Evolutionary conservation across 495 filamentous ascomycete species (phyloP), one percentile per base, ranked within the genome.

Genomic region (Podospora sp.): DNA sequence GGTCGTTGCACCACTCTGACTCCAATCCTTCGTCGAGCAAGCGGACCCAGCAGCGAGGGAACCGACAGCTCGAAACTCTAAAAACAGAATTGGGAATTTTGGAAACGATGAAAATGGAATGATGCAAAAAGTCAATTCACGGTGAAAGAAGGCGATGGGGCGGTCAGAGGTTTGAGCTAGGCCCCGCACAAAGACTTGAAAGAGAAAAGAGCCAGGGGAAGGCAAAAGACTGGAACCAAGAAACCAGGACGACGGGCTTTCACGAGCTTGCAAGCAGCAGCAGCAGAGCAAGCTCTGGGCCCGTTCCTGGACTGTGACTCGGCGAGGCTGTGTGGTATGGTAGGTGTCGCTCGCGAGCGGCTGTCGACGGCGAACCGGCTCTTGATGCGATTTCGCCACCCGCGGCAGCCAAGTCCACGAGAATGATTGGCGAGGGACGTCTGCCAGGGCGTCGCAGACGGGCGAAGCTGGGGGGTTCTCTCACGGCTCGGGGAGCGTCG

Each of bases 281-380:
- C 9, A 46, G 52, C 9, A 55, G 8, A 11, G 8, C 20, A 22
- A 63, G 60, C 21, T 20, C 59, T 46, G 21, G 25, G 57, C 50
- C 40, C 53, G 20, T 11, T 58, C 22, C 50, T 33, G 49, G 24
- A 51, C 61, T 66, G 69, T 71, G 69, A 68, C 65, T 68, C 50
- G 68, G 63, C 66, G 67, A 70, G 70, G 68, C 72, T 67, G 67
- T 68, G n/a, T n/a, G n/a, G n/a, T n/a, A n/a, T n/a, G n/a, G n/a
- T n/a, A n/a, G n/a, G 65, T 29, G 55, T 29, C 35, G 35, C 65
- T 27, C 26, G 29, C 26, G 16, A 22, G 60, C 69, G 65, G 71
- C 65, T 75, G 67, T 63, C 63, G 57, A 73, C 73, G 71, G 73
- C 71, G 68, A 73, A 72, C 70, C 22, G 50, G 49, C 61, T 36